Evolutionary conservation across 2,329 filamentous ascomycete species (phyloP).

Genomic region (Fusarium nurragi): DNA sequence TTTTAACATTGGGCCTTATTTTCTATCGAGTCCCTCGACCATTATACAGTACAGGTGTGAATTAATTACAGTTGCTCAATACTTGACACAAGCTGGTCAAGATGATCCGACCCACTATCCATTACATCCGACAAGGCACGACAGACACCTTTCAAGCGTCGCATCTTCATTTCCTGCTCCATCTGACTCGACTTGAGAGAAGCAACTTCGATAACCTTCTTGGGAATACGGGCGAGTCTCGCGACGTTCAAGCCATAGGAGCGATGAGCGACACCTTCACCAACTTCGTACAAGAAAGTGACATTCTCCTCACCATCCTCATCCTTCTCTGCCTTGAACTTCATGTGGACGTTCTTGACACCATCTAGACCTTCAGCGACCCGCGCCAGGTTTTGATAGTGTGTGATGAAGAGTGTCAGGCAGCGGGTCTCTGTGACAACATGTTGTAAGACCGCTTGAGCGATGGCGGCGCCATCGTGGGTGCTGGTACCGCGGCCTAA

Average conservation of each 20-base stretch:
- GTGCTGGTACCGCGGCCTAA: slow-evolving; percentile 92
- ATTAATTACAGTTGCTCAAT: slow-evolving; percentile 66
- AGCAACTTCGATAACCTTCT: slow-evolving; percentile 79
- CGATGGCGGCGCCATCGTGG: slow-evolving; percentile 95
- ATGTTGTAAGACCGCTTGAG: slow-evolving; percentile 87
- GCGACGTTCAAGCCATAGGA: slow-evolving; percentile 97
- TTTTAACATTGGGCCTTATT: slow-evolving; percentile 16
- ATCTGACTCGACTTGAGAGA: slow-evolving; percentile 81
- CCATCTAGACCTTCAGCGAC: slow-evolving; percentile 74
- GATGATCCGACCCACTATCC: slow-evolving; percentile 50
- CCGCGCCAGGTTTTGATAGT: slow-evolving; percentile 86
- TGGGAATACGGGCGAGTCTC: slow-evolving; percentile 81
- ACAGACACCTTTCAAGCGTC: slow-evolving; percentile 65
- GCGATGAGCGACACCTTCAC: slow-evolving; percentile 88
- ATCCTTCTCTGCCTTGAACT: slow-evolving; percentile 67
- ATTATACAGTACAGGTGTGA: slow-evolving; percentile 2
- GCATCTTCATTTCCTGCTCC: slow-evolving; percentile 75
- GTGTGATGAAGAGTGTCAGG: slow-evolving; percentile 94
- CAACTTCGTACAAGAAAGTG: slow-evolving; percentile 94
- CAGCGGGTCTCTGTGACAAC: slow-evolving; percentile 78
- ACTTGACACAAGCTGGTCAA: slow-evolving; percentile 63
- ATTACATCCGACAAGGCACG: slow-evolving; percentile 56
- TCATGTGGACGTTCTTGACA: slow-evolving; percentile 94
- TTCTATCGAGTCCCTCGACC: not conserved
- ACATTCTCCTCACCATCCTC: slow-evolving; percentile 75